These are phyloP conservation scores for Oryza longistaminata DNA, from an alignment of 176 grass and related monocot species.

Conservation along the genomic window DNA sequence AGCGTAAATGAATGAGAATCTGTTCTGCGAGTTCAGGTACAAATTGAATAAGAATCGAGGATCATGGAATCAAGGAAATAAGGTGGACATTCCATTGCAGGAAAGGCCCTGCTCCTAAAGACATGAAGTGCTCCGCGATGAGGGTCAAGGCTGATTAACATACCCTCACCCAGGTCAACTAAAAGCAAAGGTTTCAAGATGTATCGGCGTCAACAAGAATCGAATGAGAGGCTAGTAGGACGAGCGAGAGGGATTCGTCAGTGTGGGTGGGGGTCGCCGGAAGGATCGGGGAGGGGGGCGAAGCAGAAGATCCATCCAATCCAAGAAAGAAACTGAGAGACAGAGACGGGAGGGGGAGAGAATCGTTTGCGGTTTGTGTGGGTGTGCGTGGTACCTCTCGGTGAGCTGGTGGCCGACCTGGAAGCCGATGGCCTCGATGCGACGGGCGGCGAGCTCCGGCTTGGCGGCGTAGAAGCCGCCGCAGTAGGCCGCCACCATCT, in stretches of 20 bases:
- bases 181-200: background rate
- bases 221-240: background rate
- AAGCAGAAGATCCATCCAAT: background rate
- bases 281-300: background rate
- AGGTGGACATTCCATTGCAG: background rate
- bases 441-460: conserved; percentile 83
- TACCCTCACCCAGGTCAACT: background rate
- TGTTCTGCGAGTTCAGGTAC: too few relatives aligned
- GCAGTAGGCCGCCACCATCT: conserved; percentile 92
- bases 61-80: too few relatives aligned
- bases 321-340: background rate
- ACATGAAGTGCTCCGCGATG: too few relatives aligned
- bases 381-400: conserved; percentile 55
- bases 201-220: background rate
- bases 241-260: background rate
- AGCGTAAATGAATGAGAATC: too few relatives aligned
- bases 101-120: background rate
- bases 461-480: conserved; percentile 78
- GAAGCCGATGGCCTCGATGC: conserved; percentile 95
- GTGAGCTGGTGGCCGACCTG: conserved; percentile 95
- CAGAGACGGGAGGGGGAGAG: background rate
- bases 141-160: background rate
- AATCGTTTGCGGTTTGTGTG: background rate
- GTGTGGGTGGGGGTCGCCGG: background rate
- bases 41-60: too few relatives aligned